These are phyloP conservation scores for Rhizopogon salebrosus DNA, from an alignment of 768 basidiomycete species.

Conservation along the genomic window DNA sequence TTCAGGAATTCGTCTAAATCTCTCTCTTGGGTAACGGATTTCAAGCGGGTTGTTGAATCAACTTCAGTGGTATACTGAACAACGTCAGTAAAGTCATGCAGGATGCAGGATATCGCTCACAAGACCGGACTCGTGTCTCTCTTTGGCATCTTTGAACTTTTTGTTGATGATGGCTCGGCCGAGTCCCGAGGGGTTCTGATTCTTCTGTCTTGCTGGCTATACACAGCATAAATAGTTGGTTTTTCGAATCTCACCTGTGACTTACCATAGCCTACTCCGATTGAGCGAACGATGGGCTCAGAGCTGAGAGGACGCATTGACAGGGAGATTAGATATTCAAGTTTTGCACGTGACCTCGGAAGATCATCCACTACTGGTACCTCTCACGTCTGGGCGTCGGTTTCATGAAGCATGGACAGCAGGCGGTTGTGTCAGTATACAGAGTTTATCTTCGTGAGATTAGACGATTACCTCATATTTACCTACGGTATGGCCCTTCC, in stretches of 20 bases:
- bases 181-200: slow-evolving; percentile 73
- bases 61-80: slow-evolving; percentile 72
- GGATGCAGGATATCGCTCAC: slow-evolving; percentile 35
- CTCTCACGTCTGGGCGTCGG: no score
- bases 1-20: slow-evolving; percentile 95
- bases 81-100: not conserved
- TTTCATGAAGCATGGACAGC: slow-evolving; percentile 1
- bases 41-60: slow-evolving; percentile 61
- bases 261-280: not conserved
- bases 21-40: slow-evolving; percentile 92
- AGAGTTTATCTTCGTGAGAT: slow-evolving; percentile 37
- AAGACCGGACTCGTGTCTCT: slow-evolving; percentile 45
- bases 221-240: not conserved
- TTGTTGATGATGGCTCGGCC: slow-evolving; percentile 95
- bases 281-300: no score
- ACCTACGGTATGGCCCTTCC: slow-evolving; percentile 36
- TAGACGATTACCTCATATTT: slow-evolving; percentile 36
- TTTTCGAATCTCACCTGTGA: not conserved
- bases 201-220: slow-evolving; percentile 55
- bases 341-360: no score
- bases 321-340: no score
- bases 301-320: no score
- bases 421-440: slow-evolving; percentile 28
- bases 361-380: no score
- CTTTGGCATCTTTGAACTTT: slow-evolving; percentile 42